These are phyloP conservation scores for Exophiala phaeomuriformis DNA, from an alignment of 2,329 filamentous ascomycete species.

Conservation along the genomic window DNA sequence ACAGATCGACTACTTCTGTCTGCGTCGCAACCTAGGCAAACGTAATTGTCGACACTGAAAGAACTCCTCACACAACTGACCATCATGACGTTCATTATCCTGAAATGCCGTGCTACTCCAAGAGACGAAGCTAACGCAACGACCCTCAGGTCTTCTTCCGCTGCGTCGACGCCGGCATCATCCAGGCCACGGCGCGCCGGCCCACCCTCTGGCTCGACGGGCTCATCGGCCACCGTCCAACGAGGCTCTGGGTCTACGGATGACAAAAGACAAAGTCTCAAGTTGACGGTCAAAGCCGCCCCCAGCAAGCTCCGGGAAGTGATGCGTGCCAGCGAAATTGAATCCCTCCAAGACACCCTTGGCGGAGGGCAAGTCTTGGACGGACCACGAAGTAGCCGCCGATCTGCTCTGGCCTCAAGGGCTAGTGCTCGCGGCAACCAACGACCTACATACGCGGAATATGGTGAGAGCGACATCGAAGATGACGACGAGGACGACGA, in stretches of 20 bases:
- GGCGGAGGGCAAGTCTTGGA: constrained; percentile 41
- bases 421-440: constrained; percentile 34
- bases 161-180: constrained; percentile 19
- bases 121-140: constrained; percentile 15
- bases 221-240: constrained; percentile 16
- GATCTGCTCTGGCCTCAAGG: constrained; percentile 21
- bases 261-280: constrained; percentile 38
- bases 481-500: constrained; percentile 36
- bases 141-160: constrained; percentile 13
- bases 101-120: constrained; percentile 7
- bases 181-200: constrained; percentile 36
- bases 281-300: constrained; percentile 45
- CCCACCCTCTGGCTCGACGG: constrained; percentile 12
- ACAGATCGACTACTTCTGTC: background rate
- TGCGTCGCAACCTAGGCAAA: background rate
- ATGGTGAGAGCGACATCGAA: constrained; percentile 40
- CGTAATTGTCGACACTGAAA: background rate
- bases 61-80: background rate
- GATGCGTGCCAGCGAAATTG: constrained; percentile 30
- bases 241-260: constrained; percentile 23
- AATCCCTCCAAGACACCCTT: constrained; percentile 37
- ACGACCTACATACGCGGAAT: constrained; percentile 34
- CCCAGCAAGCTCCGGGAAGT: constrained; percentile 45
- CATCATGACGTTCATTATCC: constrained; percentile 19
- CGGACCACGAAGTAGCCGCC: constrained; percentile 40